Evolutionary conservation across 768 basidiomycete species (phyloP).

Genomic region (Pisolithus sp.): DNA sequence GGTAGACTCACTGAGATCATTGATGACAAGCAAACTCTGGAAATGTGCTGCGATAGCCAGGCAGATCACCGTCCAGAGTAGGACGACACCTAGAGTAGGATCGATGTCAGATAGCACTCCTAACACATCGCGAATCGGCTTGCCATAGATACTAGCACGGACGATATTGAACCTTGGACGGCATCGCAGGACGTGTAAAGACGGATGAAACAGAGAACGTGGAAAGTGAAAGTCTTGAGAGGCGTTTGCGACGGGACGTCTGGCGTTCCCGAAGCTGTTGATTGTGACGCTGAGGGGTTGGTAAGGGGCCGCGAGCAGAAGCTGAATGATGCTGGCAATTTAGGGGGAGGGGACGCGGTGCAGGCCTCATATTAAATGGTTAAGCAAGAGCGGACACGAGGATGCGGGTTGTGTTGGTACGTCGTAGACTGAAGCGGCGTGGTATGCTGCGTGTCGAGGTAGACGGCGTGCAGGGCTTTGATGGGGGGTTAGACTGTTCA

Average conservation of each 20-base stretch:
- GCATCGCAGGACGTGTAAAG: conserved; percentile 45
- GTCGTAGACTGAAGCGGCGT: conserved; percentile 20
- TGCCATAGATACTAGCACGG: conserved; percentile 63
- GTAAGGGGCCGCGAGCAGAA: conserved; percentile 12
- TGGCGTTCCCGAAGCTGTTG: conserved; percentile 19
- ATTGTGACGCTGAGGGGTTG: conserved; percentile 14
- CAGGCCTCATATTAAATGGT: conserved; percentile 23
- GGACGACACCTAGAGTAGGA: conserved; percentile 44
- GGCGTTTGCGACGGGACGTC: conserved; percentile 28
- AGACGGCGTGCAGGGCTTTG: conserved; percentile 6
- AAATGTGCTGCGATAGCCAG: conserved; percentile 77
- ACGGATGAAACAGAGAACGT: conserved; percentile 23
- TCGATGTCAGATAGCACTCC: conserved; percentile 4
- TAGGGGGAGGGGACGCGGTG: conserved; percentile 15
- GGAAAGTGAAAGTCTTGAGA: conserved; percentile 10
- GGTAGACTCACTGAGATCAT: conserved; percentile 65
- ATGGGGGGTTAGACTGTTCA: conserved; percentile 7
- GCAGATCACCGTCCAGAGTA: conserved; percentile 74
- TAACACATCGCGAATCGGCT: conserved; percentile 13
- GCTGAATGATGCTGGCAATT: conserved; percentile 18
- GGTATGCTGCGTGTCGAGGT: conserved; percentile 20
- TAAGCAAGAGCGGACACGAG: conserved; percentile 23
- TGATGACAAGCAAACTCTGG: conserved; percentile 60
- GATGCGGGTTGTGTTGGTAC: conserved; percentile 18
- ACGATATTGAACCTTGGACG: conserved; percentile 66